Base-by-base conservation (phyloP, 2,329 filamentous ascomycete species). In the Dendrostoma leiphaemia region DNA sequence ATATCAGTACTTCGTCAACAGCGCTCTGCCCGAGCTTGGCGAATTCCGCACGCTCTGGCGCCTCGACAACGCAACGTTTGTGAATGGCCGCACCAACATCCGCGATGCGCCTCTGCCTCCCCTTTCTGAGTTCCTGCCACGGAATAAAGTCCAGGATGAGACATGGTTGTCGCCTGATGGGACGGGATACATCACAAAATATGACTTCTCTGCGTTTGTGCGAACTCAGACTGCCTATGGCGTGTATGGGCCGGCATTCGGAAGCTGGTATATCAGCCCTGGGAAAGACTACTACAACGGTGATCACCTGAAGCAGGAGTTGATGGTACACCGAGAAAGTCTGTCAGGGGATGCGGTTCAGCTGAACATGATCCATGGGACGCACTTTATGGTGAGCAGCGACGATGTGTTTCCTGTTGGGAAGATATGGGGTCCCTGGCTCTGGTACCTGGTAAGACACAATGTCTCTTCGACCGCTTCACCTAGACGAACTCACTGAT, bases 1-100 rank as follows among this genome's bases (percentile, higher is more conserved):
- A n/a, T 79, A 80, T 60, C 77, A 80, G 51, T 80, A 81, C 65
- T 79, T 80, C 48, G 74, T 80, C 56, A 80, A 81, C 59, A 73
- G 66, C 43, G 73, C 69, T 2, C 64, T 81, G 7, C 76, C 78
- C 1, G 67, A 65, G 0, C 68, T 80, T 3, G 76, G 77, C 45
- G 76, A 79, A 56, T 79, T 79, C 59, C 67, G 78, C 24, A 78
- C 76, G 0, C 67, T 81, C 1, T 78, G 74, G 69, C 70, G 76
- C 6, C 67, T 81, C n/a, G 75, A 77, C 50, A 79, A 79, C 54
- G 63, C 63, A 0, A 75, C 73, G 0, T 81, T 80, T 51, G 65
- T 74, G 1, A 69, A 70, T 44, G 77, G 75, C 0, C 68, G 69
- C 46, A 79, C 73, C 1, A 70, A 72, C 40, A 60, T 74, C 17